Evolutionary conservation across 371 early-diverging fungal genomes (phyloP), one percentile per base, ranked within the genome.

Genomic region (Circinella minor): DNA sequence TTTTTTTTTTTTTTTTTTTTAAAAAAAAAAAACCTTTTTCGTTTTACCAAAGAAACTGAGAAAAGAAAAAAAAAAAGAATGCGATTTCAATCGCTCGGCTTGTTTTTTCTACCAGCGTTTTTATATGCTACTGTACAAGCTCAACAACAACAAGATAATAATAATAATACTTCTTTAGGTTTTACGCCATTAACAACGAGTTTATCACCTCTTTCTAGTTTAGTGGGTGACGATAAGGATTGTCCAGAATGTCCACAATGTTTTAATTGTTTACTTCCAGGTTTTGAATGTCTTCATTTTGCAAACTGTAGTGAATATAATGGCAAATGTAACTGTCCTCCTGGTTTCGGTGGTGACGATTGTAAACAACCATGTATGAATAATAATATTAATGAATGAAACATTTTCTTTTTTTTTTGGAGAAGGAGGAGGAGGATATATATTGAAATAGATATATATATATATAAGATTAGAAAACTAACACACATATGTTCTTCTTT

Each of bases 261-360:
- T 75, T 94, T 95, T 77, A 92, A 94, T 74, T 95, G 94, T 77
- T 84, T 88, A 69, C 79, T 95, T 49, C 86, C 90, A 34, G 88
- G 83, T 9, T 93, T 90, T 48, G 84, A 86, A 11, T 96, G 95
- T 69, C 80, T 86, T n/a, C 93, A 95, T 73, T 93, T 90, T 75
- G 89, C 92, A 13, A 89, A 86, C 15, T 96, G 96, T 77, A 90
- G 89, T 61, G 82, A 88, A 47, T 90, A 87, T 64, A 90, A 90
- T 62, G 95, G 95, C 20, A 85, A 90, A 63, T 97, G 98, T 74
- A 78, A 79, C 59, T 97, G 98, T 73, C 91, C 92, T 0, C 78
- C 88, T 15, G 98, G 98, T 11, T 97, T 93, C 78, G 96, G 95
- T 15, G 96, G 95, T n/a, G 89, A 92, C 55, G 93, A 95, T 68